These are phyloP conservation scores for Penicillium sumatraense DNA, from an alignment of 2,329 filamentous ascomycete species.

Conservation along the genomic window DNA sequence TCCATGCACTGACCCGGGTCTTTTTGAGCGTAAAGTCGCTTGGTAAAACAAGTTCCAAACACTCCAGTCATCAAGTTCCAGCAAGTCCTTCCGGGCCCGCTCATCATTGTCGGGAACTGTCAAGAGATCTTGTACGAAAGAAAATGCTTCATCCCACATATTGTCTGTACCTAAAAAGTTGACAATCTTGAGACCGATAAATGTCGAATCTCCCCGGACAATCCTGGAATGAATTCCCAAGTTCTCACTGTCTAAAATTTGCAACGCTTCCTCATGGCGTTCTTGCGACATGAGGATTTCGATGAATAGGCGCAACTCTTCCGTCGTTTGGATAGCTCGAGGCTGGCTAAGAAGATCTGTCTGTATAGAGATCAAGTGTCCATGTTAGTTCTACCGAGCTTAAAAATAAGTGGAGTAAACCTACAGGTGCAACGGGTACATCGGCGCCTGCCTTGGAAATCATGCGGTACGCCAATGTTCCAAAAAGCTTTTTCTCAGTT, in stretches of 20 bases:
- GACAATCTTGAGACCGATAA: constrained; percentile 45
- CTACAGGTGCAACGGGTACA: constrained; percentile 50
- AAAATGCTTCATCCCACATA: constrained; percentile 44
- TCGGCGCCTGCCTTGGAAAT: constrained; percentile 51
- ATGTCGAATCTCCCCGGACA: constrained; percentile 49
- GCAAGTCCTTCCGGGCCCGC: constrained; percentile 31
- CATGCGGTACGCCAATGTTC: constrained; percentile 57
- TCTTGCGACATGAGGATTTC: constrained; percentile 50
- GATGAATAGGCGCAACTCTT: constrained; percentile 51
- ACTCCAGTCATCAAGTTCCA: constrained; percentile 50
- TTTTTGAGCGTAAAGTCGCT: constrained; percentile 37
- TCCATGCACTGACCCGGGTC: constrained; percentile 36
- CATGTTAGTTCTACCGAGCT: constrained; percentile 4
- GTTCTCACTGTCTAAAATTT: constrained; percentile 48
- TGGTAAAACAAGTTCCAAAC: constrained; percentile 50
- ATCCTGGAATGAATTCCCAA: constrained; percentile 48
- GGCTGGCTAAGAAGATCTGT: constrained; percentile 45
- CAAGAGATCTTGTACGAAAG: constrained; percentile 43
- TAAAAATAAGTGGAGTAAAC: constrained; percentile 10
- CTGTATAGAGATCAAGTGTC: constrained; percentile 27
- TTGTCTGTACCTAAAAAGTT: constrained; percentile 39
- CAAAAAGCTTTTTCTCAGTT: constrained; percentile 50
- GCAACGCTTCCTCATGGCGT: constrained; percentile 44
- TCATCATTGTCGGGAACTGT: constrained; percentile 38
- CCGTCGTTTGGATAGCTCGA: constrained; percentile 51